A percentile compares a stretch with the other conserved stretches of the same genome.
phyloP scores from a whole-genome alignment of 2,329 filamentous ascomycete genomes.

The Microcera coccophila region DNA sequence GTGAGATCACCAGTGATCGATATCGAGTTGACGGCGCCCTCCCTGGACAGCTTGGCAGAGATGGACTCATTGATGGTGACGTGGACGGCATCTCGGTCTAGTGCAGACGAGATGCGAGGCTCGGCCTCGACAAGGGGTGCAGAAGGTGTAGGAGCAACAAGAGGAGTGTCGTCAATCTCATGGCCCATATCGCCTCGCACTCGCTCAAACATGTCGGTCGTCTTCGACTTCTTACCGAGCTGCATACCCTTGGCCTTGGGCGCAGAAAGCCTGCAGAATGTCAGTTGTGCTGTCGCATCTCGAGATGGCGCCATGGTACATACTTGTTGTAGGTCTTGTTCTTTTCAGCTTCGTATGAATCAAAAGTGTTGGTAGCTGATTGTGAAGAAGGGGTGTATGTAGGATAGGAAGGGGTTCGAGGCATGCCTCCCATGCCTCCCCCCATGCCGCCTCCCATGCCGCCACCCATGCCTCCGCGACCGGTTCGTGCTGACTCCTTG shows the following conservation, averaged over 20 bases:
- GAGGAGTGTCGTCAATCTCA: conserved; percentile 72
- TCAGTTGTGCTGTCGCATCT: conserved; percentile 9
- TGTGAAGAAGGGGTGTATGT: conserved; percentile 80
- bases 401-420: conserved; percentile 78
- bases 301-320: conserved; percentile 22
- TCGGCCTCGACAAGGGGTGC: conserved; percentile 49
- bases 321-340: conserved; percentile 85
- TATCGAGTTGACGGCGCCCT: conserved; percentile 81
- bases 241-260: conserved; percentile 98
- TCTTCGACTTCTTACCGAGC: conserved; percentile 97
- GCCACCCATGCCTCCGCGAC: conserved; percentile 40
- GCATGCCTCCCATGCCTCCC: conserved; percentile 55
- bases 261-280: conserved; percentile 49
- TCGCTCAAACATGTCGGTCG: conserved; percentile 93
- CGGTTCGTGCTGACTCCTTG: conserved; percentile 83
- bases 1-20: conserved; percentile 90
- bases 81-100: conserved; percentile 81
- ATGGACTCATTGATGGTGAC: conserved; percentile 87
- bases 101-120: conserved; percentile 60
- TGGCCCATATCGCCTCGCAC: conserved; percentile 88
- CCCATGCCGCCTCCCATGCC: conserved; percentile 3
- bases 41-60: conserved; percentile 79
- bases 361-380: conserved; percentile 72
- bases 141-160: conserved; percentile 57
- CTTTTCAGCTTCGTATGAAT: conserved; percentile 95